These are phyloP conservation scores for Clonostachys byssicola DNA, from an alignment of 2,329 filamentous ascomycete genomes.

Conservation along the genomic window DNA sequence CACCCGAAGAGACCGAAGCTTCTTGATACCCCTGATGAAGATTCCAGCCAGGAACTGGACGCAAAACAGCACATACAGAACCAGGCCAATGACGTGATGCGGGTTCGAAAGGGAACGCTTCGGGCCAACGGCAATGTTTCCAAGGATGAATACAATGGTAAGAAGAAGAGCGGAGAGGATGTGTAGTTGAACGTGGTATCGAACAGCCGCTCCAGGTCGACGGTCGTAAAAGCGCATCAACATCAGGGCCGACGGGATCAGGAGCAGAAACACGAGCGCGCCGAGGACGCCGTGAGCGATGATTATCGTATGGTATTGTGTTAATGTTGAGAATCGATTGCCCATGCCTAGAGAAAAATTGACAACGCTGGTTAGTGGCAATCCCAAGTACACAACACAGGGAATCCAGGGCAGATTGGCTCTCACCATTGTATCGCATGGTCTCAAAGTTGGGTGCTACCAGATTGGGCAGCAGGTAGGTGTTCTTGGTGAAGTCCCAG, in stretches of 20 bases:
- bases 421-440: slow-evolving; percentile 77
- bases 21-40: slow-evolving; percentile 50
- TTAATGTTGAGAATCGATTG: slow-evolving; percentile 67
- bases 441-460: slow-evolving; percentile 75
- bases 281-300: slow-evolving; percentile 69
- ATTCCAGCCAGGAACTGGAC: slow-evolving; percentile 68
- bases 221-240: slow-evolving; percentile 66
- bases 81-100: slow-evolving; percentile 79
- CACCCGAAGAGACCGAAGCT: slow-evolving; percentile 42
- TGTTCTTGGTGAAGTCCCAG: slow-evolving; percentile 75
- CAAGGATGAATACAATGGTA: slow-evolving; percentile 69
- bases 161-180: slow-evolving; percentile 63
- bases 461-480: slow-evolving; percentile 74
- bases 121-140: slow-evolving; percentile 75
- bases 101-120: slow-evolving; percentile 71
- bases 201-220: slow-evolving; percentile 56
- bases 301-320: slow-evolving; percentile 68
- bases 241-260: slow-evolving; percentile 72
- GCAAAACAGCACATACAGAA: slow-evolving; percentile 70
- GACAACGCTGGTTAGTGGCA: background rate
- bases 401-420: background rate
- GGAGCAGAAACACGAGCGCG: slow-evolving; percentile 67
- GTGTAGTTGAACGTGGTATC: slow-evolving; percentile 71
- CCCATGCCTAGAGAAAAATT: slow-evolving; percentile 63
- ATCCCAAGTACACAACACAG: background rate